A percentile compares a stretch with the other conserved stretches of the same genome.
phyloP scores from a whole-genome alignment of 2,329 filamentous ascomycete species.

The Sporothrix inflata region DNA sequence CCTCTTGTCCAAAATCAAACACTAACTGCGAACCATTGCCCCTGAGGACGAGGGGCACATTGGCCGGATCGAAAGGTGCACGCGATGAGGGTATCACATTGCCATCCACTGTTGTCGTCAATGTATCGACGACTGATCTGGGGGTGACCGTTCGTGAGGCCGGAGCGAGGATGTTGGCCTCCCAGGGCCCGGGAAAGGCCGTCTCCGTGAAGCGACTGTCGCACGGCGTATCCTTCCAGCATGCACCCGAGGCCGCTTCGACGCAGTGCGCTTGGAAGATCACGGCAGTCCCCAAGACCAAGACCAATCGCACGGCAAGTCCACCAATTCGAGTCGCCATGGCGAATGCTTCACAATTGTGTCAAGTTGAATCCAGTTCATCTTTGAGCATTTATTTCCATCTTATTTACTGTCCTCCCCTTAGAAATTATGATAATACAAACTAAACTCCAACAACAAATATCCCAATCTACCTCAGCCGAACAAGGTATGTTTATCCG shows the following conservation, averaged over 20 bases:
- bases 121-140: slow-evolving; percentile 42
- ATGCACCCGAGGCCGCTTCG: slow-evolving; percentile 36
- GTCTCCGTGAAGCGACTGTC: slow-evolving; percentile 49
- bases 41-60: slow-evolving; percentile 29
- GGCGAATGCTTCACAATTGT: neutral
- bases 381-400: neutral
- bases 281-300: neutral
- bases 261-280: neutral
- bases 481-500: neutral
- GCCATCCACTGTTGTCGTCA: neutral
- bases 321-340: neutral
- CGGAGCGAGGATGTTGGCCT: slow-evolving; percentile 61
- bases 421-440: neutral
- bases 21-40: slow-evolving; percentile 58
- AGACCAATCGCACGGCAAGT: neutral
- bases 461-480: neutral
- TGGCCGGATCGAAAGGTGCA: neutral
- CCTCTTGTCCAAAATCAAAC: slow-evolving; percentile 62
- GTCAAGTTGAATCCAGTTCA: neutral
- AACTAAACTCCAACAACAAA: neutral
- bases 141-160: slow-evolving; percentile 54
- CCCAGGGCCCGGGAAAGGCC: slow-evolving; percentile 61
- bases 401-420: neutral
- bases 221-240: slow-evolving; percentile 61
- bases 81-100: neutral